Percentiles rank a stretch among this genome's conserved stretches.
phyloP scores from a whole-genome alignment of 1,284 basidiomycete species.

The Trichosporon faecale region DNA sequence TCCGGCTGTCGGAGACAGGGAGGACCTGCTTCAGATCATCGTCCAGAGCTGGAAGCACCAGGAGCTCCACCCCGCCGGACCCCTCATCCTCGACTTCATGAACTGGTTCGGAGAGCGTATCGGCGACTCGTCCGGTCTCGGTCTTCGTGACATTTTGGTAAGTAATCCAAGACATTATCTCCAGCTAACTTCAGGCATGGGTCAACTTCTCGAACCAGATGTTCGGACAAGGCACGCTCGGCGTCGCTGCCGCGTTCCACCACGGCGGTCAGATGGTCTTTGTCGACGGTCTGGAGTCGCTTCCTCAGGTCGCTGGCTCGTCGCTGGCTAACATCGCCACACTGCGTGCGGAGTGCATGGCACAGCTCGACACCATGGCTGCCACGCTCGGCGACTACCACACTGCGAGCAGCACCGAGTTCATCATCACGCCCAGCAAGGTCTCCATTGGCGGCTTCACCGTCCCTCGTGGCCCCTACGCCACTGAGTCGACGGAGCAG shows the following conservation, averaged over 20 bases:
- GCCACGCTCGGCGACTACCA: slow-evolving; percentile 24
- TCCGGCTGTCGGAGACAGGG: slow-evolving; percentile 72
- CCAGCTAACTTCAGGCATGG: slow-evolving; percentile 68
- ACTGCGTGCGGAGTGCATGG: slow-evolving; percentile 44
- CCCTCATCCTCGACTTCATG: slow-evolving; percentile 71
- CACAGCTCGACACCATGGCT: slow-evolving; percentile 33
- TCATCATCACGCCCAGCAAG: slow-evolving; percentile 27
- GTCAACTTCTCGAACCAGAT: slow-evolving; percentile 77
- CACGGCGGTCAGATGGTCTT: slow-evolving; percentile 84
- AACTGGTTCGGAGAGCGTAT: slow-evolving; percentile 72
- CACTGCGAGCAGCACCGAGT: slow-evolving; percentile 11
- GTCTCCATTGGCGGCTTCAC: slow-evolving; percentile 74
- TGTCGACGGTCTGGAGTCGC: slow-evolving; percentile 74
- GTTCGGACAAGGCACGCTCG: slow-evolving; percentile 51
- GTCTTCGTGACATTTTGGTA: slow-evolving; percentile 85
- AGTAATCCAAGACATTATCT: slow-evolving; percentile 44
- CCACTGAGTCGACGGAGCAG: slow-evolving; percentile 20
- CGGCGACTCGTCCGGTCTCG: slow-evolving; percentile 61
- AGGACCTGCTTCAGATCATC: slow-evolving; percentile 78
- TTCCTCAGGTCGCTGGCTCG: slow-evolving; percentile 61
- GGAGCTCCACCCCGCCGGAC: slow-evolving; percentile 62
- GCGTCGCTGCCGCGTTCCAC: slow-evolving; percentile 64
- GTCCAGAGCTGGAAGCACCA: slow-evolving; percentile 66
- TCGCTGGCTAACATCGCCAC: slow-evolving; percentile 36
- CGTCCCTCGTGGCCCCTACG: slow-evolving; percentile 61